Percentiles rank a stretch among this genome's conserved stretches.
These are phyloP conservation scores for Cyclanthera cordifolia DNA, from an alignment of 306 rosid genomes.

Conservation along the genomic window DNA sequence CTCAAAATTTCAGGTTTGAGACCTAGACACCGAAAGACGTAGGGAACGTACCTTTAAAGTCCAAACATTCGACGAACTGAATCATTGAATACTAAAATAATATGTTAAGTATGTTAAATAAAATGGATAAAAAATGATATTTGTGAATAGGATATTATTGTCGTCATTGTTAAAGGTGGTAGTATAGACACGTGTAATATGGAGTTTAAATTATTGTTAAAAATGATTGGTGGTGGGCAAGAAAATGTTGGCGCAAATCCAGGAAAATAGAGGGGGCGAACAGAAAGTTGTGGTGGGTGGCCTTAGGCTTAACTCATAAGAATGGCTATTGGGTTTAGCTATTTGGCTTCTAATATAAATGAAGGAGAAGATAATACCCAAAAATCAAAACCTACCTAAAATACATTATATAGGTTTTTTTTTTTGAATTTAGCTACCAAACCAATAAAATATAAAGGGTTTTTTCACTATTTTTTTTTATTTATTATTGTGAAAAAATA, in stretches of 20 bases:
- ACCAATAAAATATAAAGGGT: not conserved
- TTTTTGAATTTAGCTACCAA: not conserved
- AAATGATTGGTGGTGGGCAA: conserved; percentile 9
- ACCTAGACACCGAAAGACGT: too few species aligned
- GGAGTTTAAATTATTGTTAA: not conserved
- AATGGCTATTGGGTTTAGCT: not conserved
- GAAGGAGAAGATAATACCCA: not conserved
- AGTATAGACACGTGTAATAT: not conserved
- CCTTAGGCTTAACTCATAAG: not conserved
- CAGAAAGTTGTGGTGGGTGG: not conserved
- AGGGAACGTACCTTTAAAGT: too few species aligned
- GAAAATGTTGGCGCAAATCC: conserved; percentile 15
- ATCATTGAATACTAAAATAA: too few species aligned
- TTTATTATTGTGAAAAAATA: not conserved
- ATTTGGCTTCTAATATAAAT: not conserved
- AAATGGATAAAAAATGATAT: not conserved
- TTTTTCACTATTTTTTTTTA: not conserved
- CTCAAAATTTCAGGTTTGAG: too few species aligned
- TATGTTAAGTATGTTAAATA: too few species aligned
- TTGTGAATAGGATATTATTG: not conserved
- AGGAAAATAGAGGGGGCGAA: not conserved
- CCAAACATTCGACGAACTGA: not conserved
- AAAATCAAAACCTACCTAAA: not conserved
- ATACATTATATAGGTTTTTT: not conserved
- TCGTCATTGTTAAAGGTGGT: not conserved